A percentile compares a stretch with the other conserved stretches of the same genome.
Conservation (phyloP, 192 early-diverging fungal species). For the Entrophospora sp. region DNA sequence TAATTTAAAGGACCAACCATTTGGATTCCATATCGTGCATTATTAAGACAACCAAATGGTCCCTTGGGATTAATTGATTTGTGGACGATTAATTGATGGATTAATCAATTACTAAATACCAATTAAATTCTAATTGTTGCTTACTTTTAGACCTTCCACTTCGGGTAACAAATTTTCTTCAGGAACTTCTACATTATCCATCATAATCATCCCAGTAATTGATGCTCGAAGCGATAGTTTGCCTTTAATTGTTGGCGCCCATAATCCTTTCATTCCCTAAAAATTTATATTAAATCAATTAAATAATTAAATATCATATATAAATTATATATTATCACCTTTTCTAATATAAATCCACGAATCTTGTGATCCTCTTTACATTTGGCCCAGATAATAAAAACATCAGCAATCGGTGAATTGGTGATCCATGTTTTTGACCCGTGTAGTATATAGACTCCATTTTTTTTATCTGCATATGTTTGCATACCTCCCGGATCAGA, state of each 20-base stretch:
- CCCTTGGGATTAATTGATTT: conserved; percentile 45
- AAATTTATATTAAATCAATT: conserved; percentile 6
- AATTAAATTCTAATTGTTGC: no score
- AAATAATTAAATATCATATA: background rate
- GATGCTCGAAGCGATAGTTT: conserved; percentile 94
- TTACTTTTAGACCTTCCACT: conserved; percentile 69
- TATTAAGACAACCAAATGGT: conserved; percentile 96
- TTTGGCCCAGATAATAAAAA: conserved; percentile 96
- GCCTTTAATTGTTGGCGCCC: conserved; percentile 83
- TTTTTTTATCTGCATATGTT: conserved; percentile 70
- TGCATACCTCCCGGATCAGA: conserved; percentile 92
- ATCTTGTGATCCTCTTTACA: conserved; percentile 69
- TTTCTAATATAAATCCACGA: conserved; percentile 91
- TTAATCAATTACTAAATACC: no score
- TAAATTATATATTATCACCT: conserved; percentile 31
- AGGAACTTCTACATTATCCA: conserved; percentile 94
- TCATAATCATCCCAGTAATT: conserved; percentile 95
- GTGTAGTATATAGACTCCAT: conserved; percentile 66
- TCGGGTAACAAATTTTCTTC: conserved; percentile 85
- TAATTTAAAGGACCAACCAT: conserved; percentile 78
- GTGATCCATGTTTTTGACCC: conserved; percentile 99
- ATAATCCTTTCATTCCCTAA: conserved; percentile 83
- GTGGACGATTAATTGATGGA: no score
- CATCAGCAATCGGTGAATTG: conserved; percentile 95
- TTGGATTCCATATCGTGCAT: conserved; percentile 85